Conservation (phyloP, 192 early-diverging fungal genomes). For the Entomortierella chlamydospora region DNA sequence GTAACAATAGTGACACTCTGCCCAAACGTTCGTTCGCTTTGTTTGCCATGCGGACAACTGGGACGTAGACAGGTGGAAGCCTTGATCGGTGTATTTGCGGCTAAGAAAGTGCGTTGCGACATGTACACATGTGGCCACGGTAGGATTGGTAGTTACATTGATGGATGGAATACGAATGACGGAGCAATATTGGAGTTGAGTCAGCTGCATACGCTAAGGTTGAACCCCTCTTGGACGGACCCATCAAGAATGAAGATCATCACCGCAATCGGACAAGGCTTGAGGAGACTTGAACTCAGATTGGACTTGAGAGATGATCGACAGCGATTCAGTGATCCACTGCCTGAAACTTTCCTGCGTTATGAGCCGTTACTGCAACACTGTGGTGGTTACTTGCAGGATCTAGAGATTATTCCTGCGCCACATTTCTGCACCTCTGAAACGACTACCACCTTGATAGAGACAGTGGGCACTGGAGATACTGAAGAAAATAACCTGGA, state of each 20-base stretch:
- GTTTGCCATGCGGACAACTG: neutral
- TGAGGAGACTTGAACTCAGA: constrained; percentile 9
- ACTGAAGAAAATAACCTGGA: too few relatives aligned
- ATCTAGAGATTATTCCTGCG: constrained; percentile 3
- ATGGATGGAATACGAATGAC: neutral
- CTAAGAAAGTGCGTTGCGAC: neutral
- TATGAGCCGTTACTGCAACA: constrained; percentile 6
- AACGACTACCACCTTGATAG: too few relatives aligned
- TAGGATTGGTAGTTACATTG: neutral
- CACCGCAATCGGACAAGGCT: constrained; percentile 3
- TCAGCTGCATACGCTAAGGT: constrained; percentile 10
- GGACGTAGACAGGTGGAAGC: neutral
- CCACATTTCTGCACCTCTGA: constrained; percentile 10
- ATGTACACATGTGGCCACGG: too few relatives aligned
- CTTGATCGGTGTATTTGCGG: neutral
- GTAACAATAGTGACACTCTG: neutral
- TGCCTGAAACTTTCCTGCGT: neutral
- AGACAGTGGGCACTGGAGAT: too few relatives aligned
- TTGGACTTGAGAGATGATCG: neutral
- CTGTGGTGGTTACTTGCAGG: constrained; percentile 1
- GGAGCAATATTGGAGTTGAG: neutral
- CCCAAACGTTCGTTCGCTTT: neutral
- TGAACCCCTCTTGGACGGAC: constrained; percentile 8
- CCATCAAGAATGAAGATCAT: constrained; percentile 7
- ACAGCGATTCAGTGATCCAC: neutral